Base-by-base conservation (phyloP, 306 rosid genomes). In the Phaseolus lunatus region DNA sequence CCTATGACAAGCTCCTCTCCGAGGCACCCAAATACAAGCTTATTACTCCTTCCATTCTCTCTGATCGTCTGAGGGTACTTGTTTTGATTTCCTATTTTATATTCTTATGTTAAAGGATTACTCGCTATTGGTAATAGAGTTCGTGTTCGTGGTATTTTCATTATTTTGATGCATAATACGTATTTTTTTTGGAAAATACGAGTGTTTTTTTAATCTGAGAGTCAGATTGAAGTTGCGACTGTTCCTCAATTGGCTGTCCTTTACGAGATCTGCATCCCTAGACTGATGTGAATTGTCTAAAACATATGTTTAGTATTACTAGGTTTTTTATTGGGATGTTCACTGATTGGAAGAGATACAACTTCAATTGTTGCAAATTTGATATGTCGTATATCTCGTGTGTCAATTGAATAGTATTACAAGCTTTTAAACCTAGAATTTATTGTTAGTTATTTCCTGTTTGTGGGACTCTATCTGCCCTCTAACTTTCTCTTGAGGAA, bases 11-110 rank as follows among this genome's bases (percentile, higher is more conserved):
- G 84, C 90, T 91, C 1, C 88, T 89, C 15, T 31, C 91, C 0
- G 96, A 91, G 73, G 93, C 93, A 2, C 96, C 96, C 57, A 91
- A 89, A 68, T 91, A 76, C 86, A 91, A 91, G 86, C 93, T 91
- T 24, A 89, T 91, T 18, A 91, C 92, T n/a, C 96, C 96, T 53
- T 87, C 93, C 61, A 78, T 89, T 48, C 89, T 91, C 59, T 91
- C 90, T 72, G 92, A 91, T 49, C 89, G 92, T 77, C 73, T 85
- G 83, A 91, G 93, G 96, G 94, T 89, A 89, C 4, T 2, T 12
- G 14, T 53, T 64, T n/a, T 1, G 5, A 23, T 23, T 12, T 5
- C 16, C 24, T 5, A 35, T 35, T 15, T 35, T 5, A 9, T 19
- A 14, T 19, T 35, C 10, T 58, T 58, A 26, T 23, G 1, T 39